A percentile compares a stretch with the other conserved stretches of the same genome.
phyloP scores from a whole-genome alignment of 306 rosid species.

The Quercus rubra region DNA sequence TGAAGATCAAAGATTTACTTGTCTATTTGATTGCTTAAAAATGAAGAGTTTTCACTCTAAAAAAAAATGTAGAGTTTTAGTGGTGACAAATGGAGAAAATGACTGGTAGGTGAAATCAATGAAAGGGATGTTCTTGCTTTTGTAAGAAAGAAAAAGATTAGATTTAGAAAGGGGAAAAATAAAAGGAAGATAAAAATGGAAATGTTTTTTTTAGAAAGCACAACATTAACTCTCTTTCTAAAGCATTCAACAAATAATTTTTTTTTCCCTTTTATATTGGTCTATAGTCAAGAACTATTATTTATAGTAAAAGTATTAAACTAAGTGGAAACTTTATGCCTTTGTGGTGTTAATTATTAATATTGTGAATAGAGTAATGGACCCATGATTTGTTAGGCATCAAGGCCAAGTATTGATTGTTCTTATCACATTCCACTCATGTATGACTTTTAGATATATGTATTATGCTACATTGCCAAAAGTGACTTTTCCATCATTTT shows the following conservation, averaged over 20 bases:
- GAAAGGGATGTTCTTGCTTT: no score
- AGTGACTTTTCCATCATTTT: not conserved
- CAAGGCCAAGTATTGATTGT: not conserved
- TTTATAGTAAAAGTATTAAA: not conserved
- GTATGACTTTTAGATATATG: not conserved
- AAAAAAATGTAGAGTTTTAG: no score
- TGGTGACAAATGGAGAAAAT: no score
- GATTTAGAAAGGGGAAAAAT: no score
- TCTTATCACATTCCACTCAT: conserved; percentile 6
- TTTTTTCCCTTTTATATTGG: not conserved
- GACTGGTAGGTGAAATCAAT: no score
- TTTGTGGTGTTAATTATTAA: not conserved
- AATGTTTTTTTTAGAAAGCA: not conserved
- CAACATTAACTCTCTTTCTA: not conserved
- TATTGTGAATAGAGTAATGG: not conserved
- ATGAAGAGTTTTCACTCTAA: no score
- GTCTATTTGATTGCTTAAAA: no score
- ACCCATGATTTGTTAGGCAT: conserved; percentile 8
- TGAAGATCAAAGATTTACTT: no score
- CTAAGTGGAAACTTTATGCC: not conserved
- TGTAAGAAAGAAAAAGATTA: no score
- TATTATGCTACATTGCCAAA: not conserved
- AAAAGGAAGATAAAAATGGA: not conserved
- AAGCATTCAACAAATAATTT: not conserved
- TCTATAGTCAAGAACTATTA: not conserved